Conservation (phyloP, 73 alveolate species). For the Blepharisma japonicum region DNA sequence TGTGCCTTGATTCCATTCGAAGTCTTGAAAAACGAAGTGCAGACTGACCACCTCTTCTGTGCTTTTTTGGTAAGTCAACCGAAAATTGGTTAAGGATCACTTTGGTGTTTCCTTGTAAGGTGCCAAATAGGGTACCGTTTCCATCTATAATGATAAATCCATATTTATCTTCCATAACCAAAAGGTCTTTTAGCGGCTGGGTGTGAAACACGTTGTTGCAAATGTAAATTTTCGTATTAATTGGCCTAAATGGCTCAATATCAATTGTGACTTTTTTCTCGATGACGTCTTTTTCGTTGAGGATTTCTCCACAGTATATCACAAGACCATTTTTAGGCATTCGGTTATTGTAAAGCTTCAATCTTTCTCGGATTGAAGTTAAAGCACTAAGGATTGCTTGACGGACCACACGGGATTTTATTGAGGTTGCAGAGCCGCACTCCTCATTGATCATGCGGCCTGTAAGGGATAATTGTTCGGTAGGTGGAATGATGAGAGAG, state of each 20-base stretch:
- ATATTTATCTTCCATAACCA: conserved; percentile 75
- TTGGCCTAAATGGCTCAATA: conserved; percentile 97
- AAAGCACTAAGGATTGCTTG: conserved; percentile 78
- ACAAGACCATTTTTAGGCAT: conserved; percentile 98
- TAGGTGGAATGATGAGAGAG: conserved; percentile 81
- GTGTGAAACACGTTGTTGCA: conserved; percentile 95
- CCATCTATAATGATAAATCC: conserved; percentile 99
- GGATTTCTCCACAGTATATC: conserved; percentile 92
- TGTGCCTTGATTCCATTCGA: conserved; percentile 94
- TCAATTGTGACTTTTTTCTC: conserved; percentile 91
- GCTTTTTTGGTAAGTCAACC: conserved; percentile 96
- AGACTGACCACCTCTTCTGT: conserved; percentile 98
- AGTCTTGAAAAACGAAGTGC: conserved; percentile 94
- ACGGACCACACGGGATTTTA: conserved; percentile 84
- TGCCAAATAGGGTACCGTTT: conserved; percentile 95
- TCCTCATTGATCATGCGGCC: conserved; percentile 78
- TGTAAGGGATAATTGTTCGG: conserved; percentile 73
- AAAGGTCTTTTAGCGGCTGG: conserved; percentile 65
- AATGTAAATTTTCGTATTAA: conserved; percentile 88
- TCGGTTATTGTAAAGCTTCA: conserved; percentile 74
- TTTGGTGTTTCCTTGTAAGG: conserved; percentile 96
- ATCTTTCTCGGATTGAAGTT: conserved; percentile 72
- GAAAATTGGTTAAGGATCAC: conserved; percentile 70
- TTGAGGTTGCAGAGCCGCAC: conserved; percentile 82
- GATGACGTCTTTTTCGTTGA: conserved; percentile 87